phyloP scores from a whole-genome alignment of 139 green algal genomes.

The Picochlorum costavermella region DNA sequence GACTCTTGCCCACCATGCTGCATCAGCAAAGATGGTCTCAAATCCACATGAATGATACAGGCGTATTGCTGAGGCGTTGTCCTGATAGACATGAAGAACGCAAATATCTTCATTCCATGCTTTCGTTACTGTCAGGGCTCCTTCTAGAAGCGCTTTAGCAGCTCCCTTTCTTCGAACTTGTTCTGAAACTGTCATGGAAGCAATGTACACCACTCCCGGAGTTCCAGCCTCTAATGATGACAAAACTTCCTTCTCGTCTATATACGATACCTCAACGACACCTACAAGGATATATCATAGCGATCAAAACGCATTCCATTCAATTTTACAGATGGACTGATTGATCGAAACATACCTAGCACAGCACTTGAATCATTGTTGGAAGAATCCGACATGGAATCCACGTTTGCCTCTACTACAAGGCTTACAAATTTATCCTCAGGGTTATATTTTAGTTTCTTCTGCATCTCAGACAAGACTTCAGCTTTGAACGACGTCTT shows the following conservation, averaged over 20 bases:
- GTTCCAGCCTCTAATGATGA: slow-evolving; percentile 5
- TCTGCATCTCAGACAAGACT: slow-evolving; percentile 28
- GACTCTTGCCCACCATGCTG: slow-evolving; percentile 11
- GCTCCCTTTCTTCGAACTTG: slow-evolving; percentile 17
- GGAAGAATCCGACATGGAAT: not conserved
- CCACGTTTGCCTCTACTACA: slow-evolving; percentile 10
- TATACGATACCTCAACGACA: slow-evolving; percentile 34
- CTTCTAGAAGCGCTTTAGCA: slow-evolving; percentile 18
- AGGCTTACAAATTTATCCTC: slow-evolving; percentile 20
- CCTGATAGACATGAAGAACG: slow-evolving; percentile 37
- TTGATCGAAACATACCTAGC: not conserved
- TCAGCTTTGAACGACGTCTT: slow-evolving; percentile 24
- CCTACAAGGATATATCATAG: slow-evolving; percentile 17
- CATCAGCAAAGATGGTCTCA: slow-evolving; percentile 16
- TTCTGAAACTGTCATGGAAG: slow-evolving; percentile 32
- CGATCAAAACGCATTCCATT: too few relatives aligned
- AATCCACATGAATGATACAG: slow-evolving; percentile 34
- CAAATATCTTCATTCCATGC: slow-evolving; percentile 24
- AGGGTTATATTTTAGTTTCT: slow-evolving; percentile 25
- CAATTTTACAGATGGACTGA: too few relatives aligned
- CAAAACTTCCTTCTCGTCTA: slow-evolving; percentile 17
- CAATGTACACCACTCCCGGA: slow-evolving; percentile 26
- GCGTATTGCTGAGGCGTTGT: slow-evolving; percentile 31
- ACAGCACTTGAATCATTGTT: too few relatives aligned
- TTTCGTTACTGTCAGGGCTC: slow-evolving; percentile 25